Evolutionary conservation across 306 rosid species (phyloP), one percentile per base, ranked within the genome.

Genomic region (Dryas alaskensis): DNA sequence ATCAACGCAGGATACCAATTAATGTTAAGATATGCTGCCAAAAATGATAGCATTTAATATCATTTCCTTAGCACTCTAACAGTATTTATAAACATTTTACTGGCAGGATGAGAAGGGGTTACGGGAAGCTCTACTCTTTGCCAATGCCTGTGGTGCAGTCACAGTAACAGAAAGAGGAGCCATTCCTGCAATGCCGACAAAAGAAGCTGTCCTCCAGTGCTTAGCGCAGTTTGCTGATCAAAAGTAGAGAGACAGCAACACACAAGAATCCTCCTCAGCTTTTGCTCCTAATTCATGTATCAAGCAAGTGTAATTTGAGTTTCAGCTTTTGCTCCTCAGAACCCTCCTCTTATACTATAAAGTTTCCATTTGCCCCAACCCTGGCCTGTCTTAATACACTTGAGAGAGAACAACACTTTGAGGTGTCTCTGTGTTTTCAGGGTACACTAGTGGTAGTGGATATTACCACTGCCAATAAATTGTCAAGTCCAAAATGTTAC

Each of bases 151-250:
- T 3, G 98, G 98, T 10, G 98, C 96, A 60, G 74, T 93, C 65
- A 88, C 98, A 1, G 96, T 93, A 52, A 87, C 83, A n/a, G 86
- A 84, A 67, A 85, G 90, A 74, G 97, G 97, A 66, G 98, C 96
- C 72, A 93, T 93, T 73, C 98, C 98, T 48, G 86, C 98, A 17
- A 79, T 93, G 67, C 97, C 97, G 5, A 85, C 91, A 9, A 88
- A 76, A 73, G 91, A 93, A 22, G 86, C 85, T 6, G 86, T 89
- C 61, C 81, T 86, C 45, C 81, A 65, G 55, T 85, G 87, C 80
- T 71, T 89, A 68, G 77, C 78, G 39, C 86, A 90, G 79, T 73
- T 55, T 2, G 65, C 87, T 69, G 73, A 79, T 44, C 10, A 44
- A 50, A 45, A 58, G n/a, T 77, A 55, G 45, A 48, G 10, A 19